Evolutionary conservation across 2,329 filamentous ascomycete genomes (phyloP).

Genomic region (Leptographium galeiforme): DNA sequence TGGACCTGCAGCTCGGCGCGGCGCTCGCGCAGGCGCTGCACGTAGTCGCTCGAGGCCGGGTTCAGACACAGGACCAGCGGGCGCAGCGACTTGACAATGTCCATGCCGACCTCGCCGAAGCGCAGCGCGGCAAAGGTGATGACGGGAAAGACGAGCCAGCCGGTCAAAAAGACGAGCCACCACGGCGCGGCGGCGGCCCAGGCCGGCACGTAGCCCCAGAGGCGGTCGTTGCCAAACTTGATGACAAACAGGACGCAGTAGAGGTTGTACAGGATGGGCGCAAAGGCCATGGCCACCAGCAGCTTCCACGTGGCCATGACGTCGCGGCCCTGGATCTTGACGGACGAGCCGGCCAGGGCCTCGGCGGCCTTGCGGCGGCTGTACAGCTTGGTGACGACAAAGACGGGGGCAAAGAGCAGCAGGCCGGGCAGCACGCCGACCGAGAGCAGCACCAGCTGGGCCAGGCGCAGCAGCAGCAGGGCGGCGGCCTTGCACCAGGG

Average conservation of each 20-base stretch:
- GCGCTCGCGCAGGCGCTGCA: slow-evolving; percentile 61
- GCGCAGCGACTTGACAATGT: slow-evolving; percentile 87
- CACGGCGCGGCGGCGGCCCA: slow-evolving; percentile 51
- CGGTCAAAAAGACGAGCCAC: slow-evolving; percentile 54
- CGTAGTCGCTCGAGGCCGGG: slow-evolving; percentile 70
- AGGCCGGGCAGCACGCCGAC: slow-evolving; percentile 76
- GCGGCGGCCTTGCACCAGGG: slow-evolving; percentile 62
- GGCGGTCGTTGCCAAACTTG: slow-evolving; percentile 68
- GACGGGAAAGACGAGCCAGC: slow-evolving; percentile 69
- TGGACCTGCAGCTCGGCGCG: slow-evolving; percentile 64
- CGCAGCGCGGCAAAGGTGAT: slow-evolving; percentile 88
- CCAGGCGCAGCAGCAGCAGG: slow-evolving; percentile 65
- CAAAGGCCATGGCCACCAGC: slow-evolving; percentile 71
- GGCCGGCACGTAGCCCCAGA: slow-evolving; percentile 68
- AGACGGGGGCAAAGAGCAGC: slow-evolving; percentile 77
- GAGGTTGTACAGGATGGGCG: slow-evolving; percentile 67
- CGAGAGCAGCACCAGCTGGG: slow-evolving; percentile 63
- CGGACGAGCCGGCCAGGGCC: slow-evolving; percentile 71
- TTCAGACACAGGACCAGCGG: slow-evolving; percentile 77
- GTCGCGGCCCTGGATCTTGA: slow-evolving; percentile 78
- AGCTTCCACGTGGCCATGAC: slow-evolving; percentile 94
- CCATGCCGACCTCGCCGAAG: slow-evolving; percentile 97
- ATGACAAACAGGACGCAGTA: slow-evolving; percentile 64
- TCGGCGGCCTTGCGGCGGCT: slow-evolving; percentile 71
- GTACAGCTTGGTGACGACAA: slow-evolving; percentile 71